A percentile compares a stretch with the other conserved stretches of the same genome.
Conservation (phyloP, 257 asterid genomes). For the Solanum paucissectum region DNA sequence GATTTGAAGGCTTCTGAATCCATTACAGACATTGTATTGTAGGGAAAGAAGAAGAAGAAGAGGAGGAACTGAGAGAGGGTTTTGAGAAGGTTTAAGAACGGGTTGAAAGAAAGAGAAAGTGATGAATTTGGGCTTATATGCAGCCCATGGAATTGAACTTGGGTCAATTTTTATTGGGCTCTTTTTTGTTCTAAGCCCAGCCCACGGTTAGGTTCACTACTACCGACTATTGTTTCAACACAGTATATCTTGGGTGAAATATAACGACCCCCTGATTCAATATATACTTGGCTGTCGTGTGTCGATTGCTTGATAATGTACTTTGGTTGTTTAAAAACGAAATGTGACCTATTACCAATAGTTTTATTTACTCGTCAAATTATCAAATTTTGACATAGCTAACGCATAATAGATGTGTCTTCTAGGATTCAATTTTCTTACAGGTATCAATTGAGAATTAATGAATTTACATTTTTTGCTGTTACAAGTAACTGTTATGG, state of each 20-base stretch:
- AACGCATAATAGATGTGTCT: neutral
- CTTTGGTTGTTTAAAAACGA: neutral
- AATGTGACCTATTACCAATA: neutral
- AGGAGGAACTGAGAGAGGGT: neutral
- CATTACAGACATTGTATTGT: neutral
- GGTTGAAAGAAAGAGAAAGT: neutral
- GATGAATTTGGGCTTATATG: neutral
- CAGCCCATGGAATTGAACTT: neutral
- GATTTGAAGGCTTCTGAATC: constrained; percentile 41
- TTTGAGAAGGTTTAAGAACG: neutral
- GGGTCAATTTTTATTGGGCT: neutral
- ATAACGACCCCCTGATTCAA: no score
- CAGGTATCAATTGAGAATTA: neutral
- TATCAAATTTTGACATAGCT: neutral
- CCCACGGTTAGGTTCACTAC: neutral
- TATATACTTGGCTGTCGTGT: no score
- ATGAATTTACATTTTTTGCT: neutral
- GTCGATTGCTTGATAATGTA: neutral
- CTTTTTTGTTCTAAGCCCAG: neutral
- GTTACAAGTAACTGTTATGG: neutral
- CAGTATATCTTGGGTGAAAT: neutral
- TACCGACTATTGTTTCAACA: neutral
- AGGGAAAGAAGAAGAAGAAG: neutral
- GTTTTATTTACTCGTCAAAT: neutral
- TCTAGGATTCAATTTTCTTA: neutral